Evolutionary conservation across 2,329 filamentous ascomycete genomes (phyloP).

Genomic region (Cladosporium oxysporum): DNA sequence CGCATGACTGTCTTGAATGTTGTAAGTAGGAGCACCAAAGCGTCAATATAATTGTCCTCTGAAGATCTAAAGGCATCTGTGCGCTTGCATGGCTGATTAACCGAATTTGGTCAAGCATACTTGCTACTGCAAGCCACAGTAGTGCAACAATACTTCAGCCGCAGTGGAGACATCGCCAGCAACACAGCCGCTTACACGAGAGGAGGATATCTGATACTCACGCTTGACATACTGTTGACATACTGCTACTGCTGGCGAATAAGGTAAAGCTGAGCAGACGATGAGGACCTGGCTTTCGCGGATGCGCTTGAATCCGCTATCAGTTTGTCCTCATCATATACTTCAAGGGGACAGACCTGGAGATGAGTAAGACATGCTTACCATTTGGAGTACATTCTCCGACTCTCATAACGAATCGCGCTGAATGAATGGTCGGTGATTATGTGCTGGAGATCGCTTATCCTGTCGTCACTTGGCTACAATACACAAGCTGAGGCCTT

Average conservation of each 20-base stretch:
- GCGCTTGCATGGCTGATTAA: not conserved
- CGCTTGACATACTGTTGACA: not conserved
- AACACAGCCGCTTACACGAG: not conserved
- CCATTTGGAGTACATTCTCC: not conserved
- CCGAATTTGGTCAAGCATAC: not conserved
- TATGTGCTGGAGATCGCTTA: not conserved
- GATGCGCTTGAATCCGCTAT: not conserved
- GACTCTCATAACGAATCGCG: not conserved
- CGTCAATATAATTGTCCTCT: not conserved
- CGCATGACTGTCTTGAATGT: not conserved
- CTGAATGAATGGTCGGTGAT: not conserved
- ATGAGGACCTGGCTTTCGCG: not conserved
- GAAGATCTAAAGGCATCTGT: not conserved
- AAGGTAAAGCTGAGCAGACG: not conserved
- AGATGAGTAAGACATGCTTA: not conserved
- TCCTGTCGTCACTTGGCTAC: not conserved
- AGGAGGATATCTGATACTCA: not conserved
- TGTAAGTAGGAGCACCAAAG: not conserved
- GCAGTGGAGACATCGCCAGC: not conserved
- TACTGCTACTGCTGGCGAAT: not conserved
- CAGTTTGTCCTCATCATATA: not conserved
- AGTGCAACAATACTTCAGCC: not conserved
- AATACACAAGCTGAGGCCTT: not conserved
- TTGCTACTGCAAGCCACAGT: not conserved
- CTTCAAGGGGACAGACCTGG: not conserved